A percentile compares a stretch with the other conserved stretches of the same genome.
phyloP scores from a whole-genome alignment of 768 basidiomycete genomes.

The Tylopilus subfusipes region DNA sequence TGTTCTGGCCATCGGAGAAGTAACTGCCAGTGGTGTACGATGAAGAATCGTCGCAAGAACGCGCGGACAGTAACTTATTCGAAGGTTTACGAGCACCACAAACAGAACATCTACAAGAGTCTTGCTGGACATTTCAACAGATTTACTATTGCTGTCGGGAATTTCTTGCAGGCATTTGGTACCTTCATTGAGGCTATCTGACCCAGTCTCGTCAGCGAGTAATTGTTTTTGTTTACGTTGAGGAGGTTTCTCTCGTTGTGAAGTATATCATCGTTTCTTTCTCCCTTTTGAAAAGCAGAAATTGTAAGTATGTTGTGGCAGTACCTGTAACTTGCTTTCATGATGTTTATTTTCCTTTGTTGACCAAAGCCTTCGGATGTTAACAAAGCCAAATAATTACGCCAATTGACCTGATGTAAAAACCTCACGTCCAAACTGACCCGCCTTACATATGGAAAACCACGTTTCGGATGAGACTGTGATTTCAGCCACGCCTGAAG shows the following conservation, averaged over 20 bases:
- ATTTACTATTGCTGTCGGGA: not conserved
- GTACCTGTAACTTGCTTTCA: not conserved
- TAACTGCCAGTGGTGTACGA: not conserved
- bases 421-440: not conserved
- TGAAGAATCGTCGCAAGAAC: not conserved
- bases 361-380: constrained; percentile 9
- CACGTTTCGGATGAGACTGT: constrained; percentile 4
- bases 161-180: constrained; percentile 3
- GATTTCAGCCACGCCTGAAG: constrained; percentile 30
- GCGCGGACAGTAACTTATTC: no score
- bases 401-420: not conserved
- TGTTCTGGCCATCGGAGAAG: not conserved
- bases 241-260: not conserved
- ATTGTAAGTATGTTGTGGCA: not conserved
- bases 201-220: not conserved
- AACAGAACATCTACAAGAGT: not conserved
- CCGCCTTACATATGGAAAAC: constrained; percentile 11
- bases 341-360: constrained; percentile 4
- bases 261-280: not conserved
- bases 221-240: not conserved
- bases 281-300: not conserved
- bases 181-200: not conserved
- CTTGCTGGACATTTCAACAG: not conserved
- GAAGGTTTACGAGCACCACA: not conserved
- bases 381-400: constrained; percentile 24